A percentile compares a stretch with the other conserved stretches of the same genome.
Conservation (phyloP, 495 filamentous ascomycete species). For the Daldinia vernicosa region DNA sequence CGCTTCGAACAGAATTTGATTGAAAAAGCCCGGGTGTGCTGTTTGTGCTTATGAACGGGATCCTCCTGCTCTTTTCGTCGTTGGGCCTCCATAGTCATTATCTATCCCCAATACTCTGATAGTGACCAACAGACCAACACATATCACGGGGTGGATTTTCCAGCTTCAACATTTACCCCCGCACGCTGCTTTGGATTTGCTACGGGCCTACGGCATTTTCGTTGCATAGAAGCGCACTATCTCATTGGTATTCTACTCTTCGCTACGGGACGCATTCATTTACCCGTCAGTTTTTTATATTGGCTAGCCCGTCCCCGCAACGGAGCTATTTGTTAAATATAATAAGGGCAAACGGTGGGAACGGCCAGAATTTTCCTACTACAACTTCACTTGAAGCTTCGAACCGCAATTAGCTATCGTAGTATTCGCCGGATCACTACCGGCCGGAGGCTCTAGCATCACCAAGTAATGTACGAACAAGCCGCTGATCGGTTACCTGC, state of each 20-base stretch:
- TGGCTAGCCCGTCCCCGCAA: slow-evolving; percentile 25
- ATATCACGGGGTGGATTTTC: slow-evolving; percentile 2
- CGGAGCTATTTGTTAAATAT: slow-evolving; percentile 24
- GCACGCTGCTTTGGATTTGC: slow-evolving; percentile 8
- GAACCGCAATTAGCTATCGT: slow-evolving; percentile 12
- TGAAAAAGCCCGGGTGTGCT: not conserved
- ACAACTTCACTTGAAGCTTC: slow-evolving; percentile 7
- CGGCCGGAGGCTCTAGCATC: slow-evolving; percentile 32
- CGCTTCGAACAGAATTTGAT: not conserved
- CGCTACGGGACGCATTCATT: slow-evolving; percentile 32
- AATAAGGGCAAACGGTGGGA: slow-evolving; percentile 24
- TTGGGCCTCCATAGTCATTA: slow-evolving; percentile 17
- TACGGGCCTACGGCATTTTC: slow-evolving; percentile 9
- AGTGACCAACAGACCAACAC: not conserved
- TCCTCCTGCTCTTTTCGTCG: slow-evolving; percentile 17
- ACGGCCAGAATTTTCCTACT: slow-evolving; percentile 12
- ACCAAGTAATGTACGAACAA: slow-evolving; percentile 33
- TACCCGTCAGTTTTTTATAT: slow-evolving; percentile 35
- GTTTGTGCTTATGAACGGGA: not conserved
- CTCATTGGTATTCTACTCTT: slow-evolving; percentile 31
- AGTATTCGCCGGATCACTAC: slow-evolving; percentile 20
- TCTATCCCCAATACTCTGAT: slow-evolving; percentile 6
- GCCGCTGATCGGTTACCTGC: slow-evolving; percentile 40
- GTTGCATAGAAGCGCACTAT: slow-evolving; percentile 22
- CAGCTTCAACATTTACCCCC: slow-evolving; percentile 17